These are phyloP conservation scores for Cylindrodendrum hubeiense DNA, from an alignment of 2,329 filamentous ascomycete genomes.

Conservation along the genomic window DNA sequence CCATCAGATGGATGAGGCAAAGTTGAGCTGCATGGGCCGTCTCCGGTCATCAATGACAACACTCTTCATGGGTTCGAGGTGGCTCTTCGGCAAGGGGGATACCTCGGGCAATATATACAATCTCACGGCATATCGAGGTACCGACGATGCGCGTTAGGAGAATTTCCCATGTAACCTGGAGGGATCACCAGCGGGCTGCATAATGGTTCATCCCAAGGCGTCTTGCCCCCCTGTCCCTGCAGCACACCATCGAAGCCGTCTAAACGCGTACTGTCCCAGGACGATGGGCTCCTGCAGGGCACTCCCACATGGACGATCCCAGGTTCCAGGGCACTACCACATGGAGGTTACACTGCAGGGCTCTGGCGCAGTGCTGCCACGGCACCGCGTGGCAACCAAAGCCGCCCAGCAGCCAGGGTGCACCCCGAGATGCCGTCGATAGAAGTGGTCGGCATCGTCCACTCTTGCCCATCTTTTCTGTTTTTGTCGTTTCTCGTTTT, in stretches of 20 bases:
- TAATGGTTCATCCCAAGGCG: not conserved
- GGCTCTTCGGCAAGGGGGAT: not conserved
- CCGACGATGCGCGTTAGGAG: not conserved
- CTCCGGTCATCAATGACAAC: not conserved
- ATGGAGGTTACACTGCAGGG: not conserved
- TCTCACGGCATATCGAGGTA: not conserved
- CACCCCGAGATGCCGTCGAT: not conserved
- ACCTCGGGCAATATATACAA: not conserved
- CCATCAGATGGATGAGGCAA: no score
- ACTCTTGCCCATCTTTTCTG: not conserved
- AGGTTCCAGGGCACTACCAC: not conserved
- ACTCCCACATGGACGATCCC: not conserved
- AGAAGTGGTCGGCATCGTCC: not conserved
- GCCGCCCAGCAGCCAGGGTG: not conserved
- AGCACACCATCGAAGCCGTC: not conserved
- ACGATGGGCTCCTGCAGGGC: not conserved
- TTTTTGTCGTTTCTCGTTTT: not conserved
- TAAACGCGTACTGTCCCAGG: no score
- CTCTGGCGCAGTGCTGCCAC: not conserved
- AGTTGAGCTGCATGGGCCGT: not conserved
- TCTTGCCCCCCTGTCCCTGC: not conserved
- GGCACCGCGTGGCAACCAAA: not conserved
- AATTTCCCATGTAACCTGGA: not conserved
- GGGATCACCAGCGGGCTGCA: not conserved
- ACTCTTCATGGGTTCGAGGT: not conserved